Base-by-base conservation (phyloP, 805 yeast species). In the Myxozyma vanderwaltii region DNA sequence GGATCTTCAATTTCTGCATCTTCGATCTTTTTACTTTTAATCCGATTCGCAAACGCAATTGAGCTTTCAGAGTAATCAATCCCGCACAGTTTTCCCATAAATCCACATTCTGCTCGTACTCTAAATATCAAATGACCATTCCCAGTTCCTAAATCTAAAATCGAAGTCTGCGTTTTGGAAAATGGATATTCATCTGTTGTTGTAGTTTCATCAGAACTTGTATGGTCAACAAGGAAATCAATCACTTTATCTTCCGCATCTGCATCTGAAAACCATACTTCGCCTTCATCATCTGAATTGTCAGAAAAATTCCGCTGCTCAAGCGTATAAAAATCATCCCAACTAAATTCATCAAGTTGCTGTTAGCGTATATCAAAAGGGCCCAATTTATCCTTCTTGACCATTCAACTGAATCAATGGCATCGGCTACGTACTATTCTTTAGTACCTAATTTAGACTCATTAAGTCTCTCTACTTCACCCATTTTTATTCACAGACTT, bases 261-360 rank as follows among this genome's bases (percentile, higher is more conserved):
- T n/a, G 88, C 86, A 69, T 94, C 99, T 65, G 88, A 85, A 73
- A 94, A 94, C 99, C 99, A 94, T 72, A 91, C 82, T 72, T 94
- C 98, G 1, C 99, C 99, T 0, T 91, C 85, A 71, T 94, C 97
- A 19, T 86, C 80, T 17, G 87, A 83, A 70, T 92, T 88, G 29
- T 82, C 82, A 40, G 77, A 73, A 68, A 88, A 92, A 74, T 92
- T 92, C 27, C 71, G 67, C 63, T 82, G 81, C 69, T 92, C 99
- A 21, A 82, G 70, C 44, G 82, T 76, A 73, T 92, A 92, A 72
- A 92, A 89, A 54, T 86, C 82, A 72, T 94, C 91, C 98, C 99
- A 92, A 76, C 85, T 51, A 21, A 13, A 29, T 29, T 29, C 10
- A 17, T 38, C 26, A 39, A 38, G 39, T 36, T 27, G 41, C 23